Evolutionary conservation across 2,329 filamentous ascomycete species (phyloP).

Genomic region (Elsinoe batatas): DNA sequence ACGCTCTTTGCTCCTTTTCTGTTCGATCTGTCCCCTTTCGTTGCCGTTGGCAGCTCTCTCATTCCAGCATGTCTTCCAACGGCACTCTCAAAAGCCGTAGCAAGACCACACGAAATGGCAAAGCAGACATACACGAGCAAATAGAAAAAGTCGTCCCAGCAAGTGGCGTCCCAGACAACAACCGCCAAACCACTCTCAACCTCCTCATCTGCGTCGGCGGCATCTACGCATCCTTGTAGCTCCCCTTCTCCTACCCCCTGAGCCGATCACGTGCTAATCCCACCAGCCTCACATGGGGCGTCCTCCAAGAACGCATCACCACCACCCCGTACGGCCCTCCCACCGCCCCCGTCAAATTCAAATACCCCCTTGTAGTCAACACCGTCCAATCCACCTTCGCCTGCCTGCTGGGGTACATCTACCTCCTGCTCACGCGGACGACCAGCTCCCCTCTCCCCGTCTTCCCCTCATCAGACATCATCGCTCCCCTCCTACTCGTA

Average conservation of each 20-base stretch:
- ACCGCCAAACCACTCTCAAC: conserved; percentile 41
- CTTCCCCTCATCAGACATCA: conserved; percentile 66
- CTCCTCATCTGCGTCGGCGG: conserved; percentile 81
- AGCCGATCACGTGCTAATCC: neutral
- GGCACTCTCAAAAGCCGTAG: conserved; percentile 7
- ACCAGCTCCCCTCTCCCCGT: conserved; percentile 45
- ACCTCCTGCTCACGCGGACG: conserved; percentile 54
- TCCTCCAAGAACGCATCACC: conserved; percentile 94
- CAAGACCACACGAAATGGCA: neutral
- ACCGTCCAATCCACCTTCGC: conserved; percentile 90
- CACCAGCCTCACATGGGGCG: conserved; percentile 77
- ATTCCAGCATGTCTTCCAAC: conserved; percentile 6
- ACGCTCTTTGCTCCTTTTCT: neutral
- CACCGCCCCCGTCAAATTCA: conserved; percentile 62
- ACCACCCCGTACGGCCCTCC: conserved; percentile 71
- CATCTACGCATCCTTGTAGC: conserved; percentile 93
- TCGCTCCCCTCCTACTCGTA: conserved; percentile 72
- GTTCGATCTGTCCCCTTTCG: neutral
- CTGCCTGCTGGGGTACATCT: conserved; percentile 68
- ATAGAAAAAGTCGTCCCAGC: conserved; percentile 13
- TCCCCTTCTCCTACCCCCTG: neutral
- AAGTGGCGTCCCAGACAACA: conserved; percentile 13
- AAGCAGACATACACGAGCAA: conserved; percentile 15
- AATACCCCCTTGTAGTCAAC: conserved; percentile 89
- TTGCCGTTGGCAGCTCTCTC: neutral